These are phyloP conservation scores for Lepidium africanum DNA, from an alignment of 345 rosid species.

Conservation along the genomic window DNA sequence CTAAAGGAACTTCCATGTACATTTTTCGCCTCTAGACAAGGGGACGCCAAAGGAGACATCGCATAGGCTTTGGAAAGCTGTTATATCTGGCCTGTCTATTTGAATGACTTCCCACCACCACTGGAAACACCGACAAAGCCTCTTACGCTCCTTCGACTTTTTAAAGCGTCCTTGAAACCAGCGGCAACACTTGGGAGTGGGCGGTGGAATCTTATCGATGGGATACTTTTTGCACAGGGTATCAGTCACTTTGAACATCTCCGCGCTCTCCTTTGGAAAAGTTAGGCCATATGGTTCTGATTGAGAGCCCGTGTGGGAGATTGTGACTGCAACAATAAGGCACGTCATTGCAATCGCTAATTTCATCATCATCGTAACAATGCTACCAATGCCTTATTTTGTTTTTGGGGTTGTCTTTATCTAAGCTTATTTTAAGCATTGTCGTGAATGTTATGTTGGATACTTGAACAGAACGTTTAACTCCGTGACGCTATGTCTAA, in stretches of 20 bases:
- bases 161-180: slow-evolving; percentile 20
- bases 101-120: too few relatives aligned
- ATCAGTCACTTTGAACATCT: too few relatives aligned
- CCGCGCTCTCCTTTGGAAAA: too few relatives aligned
- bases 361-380: background rate
- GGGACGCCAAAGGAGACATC: background rate
- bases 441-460: background rate
- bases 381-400: background rate
- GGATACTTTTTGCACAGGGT: background rate
- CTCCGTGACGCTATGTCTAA: background rate
- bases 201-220: background rate
- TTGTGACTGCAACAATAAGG: background rate
- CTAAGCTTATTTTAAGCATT: background rate
- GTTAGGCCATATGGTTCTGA: too few relatives aligned
- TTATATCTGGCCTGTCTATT: too few relatives aligned
- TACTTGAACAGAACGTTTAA: background rate
- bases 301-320: too few relatives aligned
- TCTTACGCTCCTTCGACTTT: background rate
- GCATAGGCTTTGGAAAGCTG: too few relatives aligned
- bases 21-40: too few relatives aligned
- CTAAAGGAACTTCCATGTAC: too few relatives aligned
- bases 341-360: slow-evolving; percentile 5
- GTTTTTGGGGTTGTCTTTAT: background rate
- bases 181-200: slow-evolving; percentile 13
- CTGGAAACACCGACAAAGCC: slow-evolving; percentile 7